Evolutionary conservation across 1,139 yeast species (phyloP).

Genomic region (Kodamaea sp.): DNA sequence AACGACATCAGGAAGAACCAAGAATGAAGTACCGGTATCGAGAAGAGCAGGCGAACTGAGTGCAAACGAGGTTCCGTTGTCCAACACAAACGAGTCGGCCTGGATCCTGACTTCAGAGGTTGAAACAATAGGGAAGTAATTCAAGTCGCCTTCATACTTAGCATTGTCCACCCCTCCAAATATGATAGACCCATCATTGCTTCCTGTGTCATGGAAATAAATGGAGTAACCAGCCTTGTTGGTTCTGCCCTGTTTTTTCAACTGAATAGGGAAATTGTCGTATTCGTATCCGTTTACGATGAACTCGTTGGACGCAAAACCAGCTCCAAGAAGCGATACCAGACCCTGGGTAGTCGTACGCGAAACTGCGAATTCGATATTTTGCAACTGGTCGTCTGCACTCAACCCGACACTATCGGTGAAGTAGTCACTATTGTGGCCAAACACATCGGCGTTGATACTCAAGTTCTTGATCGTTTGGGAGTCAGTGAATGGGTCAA

Average conservation of each 20-base stretch:
- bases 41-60: conserved; percentile 32
- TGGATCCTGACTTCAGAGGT: too few species aligned
- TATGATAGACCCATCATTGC: conserved; percentile 47
- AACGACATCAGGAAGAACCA: conserved; percentile 50
- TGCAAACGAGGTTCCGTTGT: conserved; percentile 3
- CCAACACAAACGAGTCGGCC: too few species aligned
- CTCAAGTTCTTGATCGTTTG: too few species aligned
- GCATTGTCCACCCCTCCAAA: conserved; percentile 62
- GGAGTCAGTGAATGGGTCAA: too few species aligned
- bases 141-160: conserved; percentile 36
- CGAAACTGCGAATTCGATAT: too few species aligned
- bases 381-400: too few species aligned
- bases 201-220: conserved; percentile 43
- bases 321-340: conserved; percentile 23
- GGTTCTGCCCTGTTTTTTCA: conserved; percentile 6
- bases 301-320: conserved; percentile 11
- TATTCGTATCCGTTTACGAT: conserved; percentile 12
- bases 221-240: conserved; percentile 12
- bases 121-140: conserved; percentile 5
- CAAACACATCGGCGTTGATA: too few species aligned
- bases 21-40: conserved; percentile 70
- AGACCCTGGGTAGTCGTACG: too few species aligned
- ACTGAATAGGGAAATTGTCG: conserved; percentile 9
- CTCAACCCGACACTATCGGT: too few species aligned
- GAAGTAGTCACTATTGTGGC: too few species aligned